These are phyloP conservation scores for Kodamaea alishanica DNA, from an alignment of 1,139 yeast genomes.

Conservation along the genomic window DNA sequence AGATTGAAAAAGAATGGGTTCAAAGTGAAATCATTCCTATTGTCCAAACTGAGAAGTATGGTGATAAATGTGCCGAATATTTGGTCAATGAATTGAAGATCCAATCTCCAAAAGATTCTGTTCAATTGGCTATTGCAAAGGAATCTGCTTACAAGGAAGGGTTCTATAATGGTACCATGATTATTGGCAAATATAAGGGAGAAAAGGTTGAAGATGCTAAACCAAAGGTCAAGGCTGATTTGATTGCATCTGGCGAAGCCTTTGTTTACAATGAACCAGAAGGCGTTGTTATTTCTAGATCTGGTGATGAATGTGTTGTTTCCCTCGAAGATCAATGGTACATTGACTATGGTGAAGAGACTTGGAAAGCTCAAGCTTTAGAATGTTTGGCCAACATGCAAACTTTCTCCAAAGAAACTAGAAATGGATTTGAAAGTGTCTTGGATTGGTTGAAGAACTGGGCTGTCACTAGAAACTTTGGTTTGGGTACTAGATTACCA, in stretches of 20 bases:
- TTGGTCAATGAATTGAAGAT: constrained; percentile 86
- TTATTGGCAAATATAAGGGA: constrained; percentile 79
- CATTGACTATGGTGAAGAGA: constrained; percentile 93
- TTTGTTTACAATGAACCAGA: constrained; percentile 95
- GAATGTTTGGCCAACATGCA: constrained; percentile 78
- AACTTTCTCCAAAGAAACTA: constrained; percentile 78
- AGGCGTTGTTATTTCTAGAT: constrained; percentile 81
- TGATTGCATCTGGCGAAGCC: constrained; percentile 74
- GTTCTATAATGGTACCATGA: constrained; percentile 83
- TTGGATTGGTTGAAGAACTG: constrained; percentile 96
- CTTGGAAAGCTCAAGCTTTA: constrained; percentile 83
- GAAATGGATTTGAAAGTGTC: constrained; percentile 91
- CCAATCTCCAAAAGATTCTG: constrained; percentile 89
- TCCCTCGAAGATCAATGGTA: constrained; percentile 99
- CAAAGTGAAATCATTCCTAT: constrained; percentile 67
- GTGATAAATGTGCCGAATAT: constrained; percentile 82
- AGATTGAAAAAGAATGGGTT: constrained; percentile 86
- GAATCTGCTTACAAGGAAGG: constrained; percentile 96
- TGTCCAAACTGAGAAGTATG: constrained; percentile 79
- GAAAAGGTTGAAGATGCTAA: constrained; percentile 90
- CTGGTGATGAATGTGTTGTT: constrained; percentile 96
- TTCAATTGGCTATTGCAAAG: constrained; percentile 86
- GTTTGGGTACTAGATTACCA: constrained; percentile 92
- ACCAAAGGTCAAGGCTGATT: constrained; percentile 77
- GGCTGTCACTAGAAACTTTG: constrained; percentile 97